Evolutionary conservation across 2,329 filamentous ascomycete species (phyloP).

Genomic region (Colletotrichum zoysiae): DNA sequence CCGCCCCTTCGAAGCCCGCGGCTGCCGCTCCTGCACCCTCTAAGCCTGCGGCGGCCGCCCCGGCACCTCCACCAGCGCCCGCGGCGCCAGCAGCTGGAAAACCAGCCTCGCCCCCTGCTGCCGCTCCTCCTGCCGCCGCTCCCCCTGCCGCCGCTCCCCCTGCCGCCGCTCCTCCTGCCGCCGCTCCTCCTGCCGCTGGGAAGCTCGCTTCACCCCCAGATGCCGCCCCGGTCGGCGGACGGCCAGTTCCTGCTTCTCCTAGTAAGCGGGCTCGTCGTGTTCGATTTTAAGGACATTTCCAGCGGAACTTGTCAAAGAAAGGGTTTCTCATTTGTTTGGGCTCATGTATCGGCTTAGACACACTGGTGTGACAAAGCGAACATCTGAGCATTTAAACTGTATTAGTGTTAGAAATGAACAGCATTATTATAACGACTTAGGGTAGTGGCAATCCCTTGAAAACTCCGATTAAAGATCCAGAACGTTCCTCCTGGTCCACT

Average conservation of each 20-base stretch:
- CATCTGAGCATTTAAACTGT: background rate
- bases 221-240: conserved; percentile 7
- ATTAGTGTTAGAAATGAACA: background rate
- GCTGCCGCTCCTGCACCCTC: background rate
- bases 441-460: too few relatives aligned
- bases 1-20: background rate
- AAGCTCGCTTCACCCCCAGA: background rate
- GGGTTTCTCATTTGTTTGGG: background rate
- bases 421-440: background rate
- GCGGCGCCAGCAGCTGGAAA: conserved; percentile 2
- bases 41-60: background rate
- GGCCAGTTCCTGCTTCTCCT: conserved; percentile 8
- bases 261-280: conserved; percentile 7
- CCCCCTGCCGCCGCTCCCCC: conserved; percentile 2
- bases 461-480: background rate
- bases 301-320: background rate
- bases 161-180: background rate
- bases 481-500: background rate
- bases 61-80: conserved; percentile 10
- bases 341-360: background rate
- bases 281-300: background rate
- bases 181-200: background rate
- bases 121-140: background rate
- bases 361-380: conserved; percentile 7
- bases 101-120: background rate